A percentile compares a stretch with the other conserved stretches of the same genome.
These are phyloP conservation scores for Penicillium paradoxum DNA, from an alignment of 495 filamentous ascomycete species.

Conservation along the genomic window DNA sequence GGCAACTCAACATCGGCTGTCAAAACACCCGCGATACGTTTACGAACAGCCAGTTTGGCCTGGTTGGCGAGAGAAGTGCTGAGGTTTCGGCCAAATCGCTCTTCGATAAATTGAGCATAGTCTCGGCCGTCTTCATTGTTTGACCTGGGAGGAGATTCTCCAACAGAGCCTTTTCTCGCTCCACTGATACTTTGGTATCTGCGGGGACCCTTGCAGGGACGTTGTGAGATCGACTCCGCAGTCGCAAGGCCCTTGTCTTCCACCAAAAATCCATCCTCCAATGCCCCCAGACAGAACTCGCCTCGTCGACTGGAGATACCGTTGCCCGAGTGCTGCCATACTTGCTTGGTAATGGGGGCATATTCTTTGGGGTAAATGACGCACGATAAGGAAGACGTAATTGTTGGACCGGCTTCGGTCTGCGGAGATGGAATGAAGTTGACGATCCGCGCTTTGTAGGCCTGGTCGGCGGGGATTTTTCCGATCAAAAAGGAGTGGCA, in stretches of 20 bases:
- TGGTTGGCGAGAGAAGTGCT: constrained; percentile 68
- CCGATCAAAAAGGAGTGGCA: constrained; percentile 68
- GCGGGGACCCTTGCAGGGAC: constrained; percentile 58
- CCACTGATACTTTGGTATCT: constrained; percentile 60
- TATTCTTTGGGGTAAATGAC: constrained; percentile 65
- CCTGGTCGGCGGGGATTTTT: constrained; percentile 44
- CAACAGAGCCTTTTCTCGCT: constrained; percentile 3
- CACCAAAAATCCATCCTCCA: constrained; percentile 66
- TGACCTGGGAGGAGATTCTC: constrained; percentile 9
- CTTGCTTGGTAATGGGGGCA: constrained; percentile 71
- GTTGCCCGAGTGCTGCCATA: constrained; percentile 97
- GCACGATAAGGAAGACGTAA: constrained; percentile 58
- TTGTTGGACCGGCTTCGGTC: constrained; percentile 24
- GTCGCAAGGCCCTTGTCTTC: constrained; percentile 36
- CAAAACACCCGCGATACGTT: constrained; percentile 83
- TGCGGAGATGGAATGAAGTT: constrained; percentile 56
- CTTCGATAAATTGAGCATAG: constrained; percentile 78
- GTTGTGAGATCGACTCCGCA: constrained; percentile 32
- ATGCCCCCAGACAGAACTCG: constrained; percentile 75
- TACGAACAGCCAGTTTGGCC: constrained; percentile 79
- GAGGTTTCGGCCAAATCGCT: constrained; percentile 90
- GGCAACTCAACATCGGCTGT: constrained; percentile 64
- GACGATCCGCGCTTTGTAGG: constrained; percentile 54
- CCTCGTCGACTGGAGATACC: constrained; percentile 87
- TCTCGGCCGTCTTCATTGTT: constrained; percentile 53